phyloP scores from a whole-genome alignment of 352 stramenopile species.

The Phytophthora palmivora region DNA sequence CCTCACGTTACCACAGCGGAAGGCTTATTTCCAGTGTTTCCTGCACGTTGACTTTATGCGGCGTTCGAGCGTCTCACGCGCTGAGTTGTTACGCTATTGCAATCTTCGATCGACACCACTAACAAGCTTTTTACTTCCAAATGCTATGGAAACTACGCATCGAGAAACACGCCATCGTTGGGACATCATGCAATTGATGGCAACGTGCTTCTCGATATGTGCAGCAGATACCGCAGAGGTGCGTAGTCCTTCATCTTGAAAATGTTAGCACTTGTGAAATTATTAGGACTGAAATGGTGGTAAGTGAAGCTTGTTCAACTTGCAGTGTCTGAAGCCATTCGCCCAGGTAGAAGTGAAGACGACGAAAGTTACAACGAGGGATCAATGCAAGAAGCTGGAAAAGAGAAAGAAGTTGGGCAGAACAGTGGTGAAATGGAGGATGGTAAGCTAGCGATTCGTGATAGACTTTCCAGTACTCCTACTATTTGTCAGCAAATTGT shows the following conservation, averaged over 20 bases:
- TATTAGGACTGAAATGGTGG: slow-evolving; percentile 1
- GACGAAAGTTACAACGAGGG: slow-evolving; percentile 14
- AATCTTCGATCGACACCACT: slow-evolving; percentile 45
- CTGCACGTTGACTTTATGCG: slow-evolving; percentile 67
- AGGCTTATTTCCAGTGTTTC: slow-evolving; percentile 73
- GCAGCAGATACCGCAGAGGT: slow-evolving; percentile 49
- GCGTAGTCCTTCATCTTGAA: background rate
- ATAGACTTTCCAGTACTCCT: background rate
- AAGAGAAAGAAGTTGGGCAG: background rate
- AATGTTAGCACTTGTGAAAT: background rate
- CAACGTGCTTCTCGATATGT: slow-evolving; percentile 65
- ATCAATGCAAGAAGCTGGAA: slow-evolving; percentile 5
- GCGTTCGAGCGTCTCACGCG: slow-evolving; percentile 51
- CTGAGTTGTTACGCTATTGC: slow-evolving; percentile 68
- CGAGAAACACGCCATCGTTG: slow-evolving; percentile 50
- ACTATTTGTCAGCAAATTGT: slow-evolving; percentile 42
- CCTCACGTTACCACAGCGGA: slow-evolving; percentile 58
- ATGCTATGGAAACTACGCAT: slow-evolving; percentile 38
- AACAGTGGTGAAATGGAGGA: background rate
- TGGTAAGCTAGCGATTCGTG: slow-evolving; percentile 1
- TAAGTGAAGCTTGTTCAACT: slow-evolving; percentile 34
- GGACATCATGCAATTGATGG: slow-evolving; percentile 67
- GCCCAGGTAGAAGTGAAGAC: background rate
- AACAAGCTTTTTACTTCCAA: slow-evolving; percentile 46
- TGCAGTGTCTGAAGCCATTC: slow-evolving; percentile 29